Conservation (phyloP, 23 red algal species). For the Gracilaria vermiculophylla region DNA sequence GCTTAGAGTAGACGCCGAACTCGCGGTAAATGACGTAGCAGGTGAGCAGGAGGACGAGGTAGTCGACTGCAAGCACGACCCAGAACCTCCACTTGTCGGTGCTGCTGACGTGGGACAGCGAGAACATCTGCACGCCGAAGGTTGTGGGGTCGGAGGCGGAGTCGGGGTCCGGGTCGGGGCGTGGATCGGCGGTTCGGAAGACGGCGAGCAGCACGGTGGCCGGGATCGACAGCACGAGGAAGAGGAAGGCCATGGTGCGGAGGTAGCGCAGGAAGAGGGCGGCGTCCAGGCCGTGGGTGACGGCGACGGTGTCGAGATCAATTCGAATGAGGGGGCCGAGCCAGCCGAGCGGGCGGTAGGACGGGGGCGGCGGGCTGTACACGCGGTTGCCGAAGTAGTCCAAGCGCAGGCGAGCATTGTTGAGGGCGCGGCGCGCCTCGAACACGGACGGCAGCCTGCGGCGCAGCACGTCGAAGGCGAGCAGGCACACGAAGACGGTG, state of each 20-base stretch:
- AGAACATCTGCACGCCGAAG: slow-evolving; percentile 54
- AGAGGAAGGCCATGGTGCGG: slow-evolving; percentile 36
- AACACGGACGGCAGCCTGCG: slow-evolving; percentile 52
- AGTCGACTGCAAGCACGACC: slow-evolving; percentile 27
- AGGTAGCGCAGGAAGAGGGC: slow-evolving; percentile 56
- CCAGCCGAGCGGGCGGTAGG: slow-evolving; percentile 50
- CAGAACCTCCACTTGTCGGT: slow-evolving; percentile 63
- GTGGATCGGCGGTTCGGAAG: slow-evolving; percentile 53
- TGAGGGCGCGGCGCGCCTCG: slow-evolving; percentile 41
- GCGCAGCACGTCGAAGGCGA: slow-evolving; percentile 59
- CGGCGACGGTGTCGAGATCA: slow-evolving; percentile 37
- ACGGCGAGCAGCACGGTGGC: slow-evolving; percentile 22
- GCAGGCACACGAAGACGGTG: slow-evolving; percentile 37
- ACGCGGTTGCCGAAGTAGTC: slow-evolving; percentile 57
- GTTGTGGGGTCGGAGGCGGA: no score
- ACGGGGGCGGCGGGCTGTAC: slow-evolving; percentile 39
- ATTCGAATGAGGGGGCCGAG: slow-evolving; percentile 22
- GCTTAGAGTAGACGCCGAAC: slow-evolving; percentile 27
- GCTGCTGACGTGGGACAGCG: slow-evolving; percentile 37
- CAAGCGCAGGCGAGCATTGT: neutral
- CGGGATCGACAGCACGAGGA: neutral
- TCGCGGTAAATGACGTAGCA: slow-evolving; percentile 7
- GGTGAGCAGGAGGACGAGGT: slow-evolving; percentile 7
- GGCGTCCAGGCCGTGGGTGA: slow-evolving; percentile 61
- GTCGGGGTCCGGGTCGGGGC: neutral